A percentile compares a stretch with the other conserved stretches of the same genome.
Conservation (phyloP, 495 filamentous ascomycete genomes). For the Pseudoneurospora amorphoporcata region DNA sequence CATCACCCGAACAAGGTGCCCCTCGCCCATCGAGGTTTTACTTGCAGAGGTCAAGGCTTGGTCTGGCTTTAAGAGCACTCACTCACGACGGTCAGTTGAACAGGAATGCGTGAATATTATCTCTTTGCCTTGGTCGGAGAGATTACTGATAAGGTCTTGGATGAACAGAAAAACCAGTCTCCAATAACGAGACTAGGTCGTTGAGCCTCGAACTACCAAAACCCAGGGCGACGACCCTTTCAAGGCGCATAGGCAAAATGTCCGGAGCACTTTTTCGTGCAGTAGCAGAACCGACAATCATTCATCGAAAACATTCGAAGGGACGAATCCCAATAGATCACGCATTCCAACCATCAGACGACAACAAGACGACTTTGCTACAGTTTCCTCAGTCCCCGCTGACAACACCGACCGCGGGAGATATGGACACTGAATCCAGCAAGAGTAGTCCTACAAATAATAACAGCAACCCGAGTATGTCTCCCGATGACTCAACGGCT, state of each 20-base stretch:
- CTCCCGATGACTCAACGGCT: constrained; percentile 20
- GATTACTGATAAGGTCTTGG: not conserved
- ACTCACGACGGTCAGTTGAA: constrained; percentile 31
- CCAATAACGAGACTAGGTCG: not conserved
- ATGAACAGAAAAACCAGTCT: not conserved
- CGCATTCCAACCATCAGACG: constrained; percentile 8
- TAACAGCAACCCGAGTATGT: constrained; percentile 4
- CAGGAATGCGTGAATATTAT: not conserved
- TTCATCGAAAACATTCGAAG: constrained; percentile 33
- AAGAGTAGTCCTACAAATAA: constrained; percentile 5
- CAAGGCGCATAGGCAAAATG: constrained; percentile 25
- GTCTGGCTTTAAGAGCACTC: constrained; percentile 35
- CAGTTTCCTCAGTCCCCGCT: not conserved
- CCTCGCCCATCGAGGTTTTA: constrained; percentile 24
- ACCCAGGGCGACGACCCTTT: constrained; percentile 13
- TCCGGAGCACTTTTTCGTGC: constrained; percentile 32
- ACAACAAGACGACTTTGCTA: not conserved
- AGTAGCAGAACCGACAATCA: constrained; percentile 34
- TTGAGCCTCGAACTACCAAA: not conserved
- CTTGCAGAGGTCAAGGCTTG: constrained; percentile 31
- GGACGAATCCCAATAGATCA: constrained; percentile 19
- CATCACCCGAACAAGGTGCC: not conserved
- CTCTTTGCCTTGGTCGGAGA: not conserved
- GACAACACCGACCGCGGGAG: not conserved
- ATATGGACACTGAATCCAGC: constrained; percentile 7